Base-by-base conservation (phyloP, 1,284 basidiomycete species). In the Apiotrichum gamsii region DNA sequence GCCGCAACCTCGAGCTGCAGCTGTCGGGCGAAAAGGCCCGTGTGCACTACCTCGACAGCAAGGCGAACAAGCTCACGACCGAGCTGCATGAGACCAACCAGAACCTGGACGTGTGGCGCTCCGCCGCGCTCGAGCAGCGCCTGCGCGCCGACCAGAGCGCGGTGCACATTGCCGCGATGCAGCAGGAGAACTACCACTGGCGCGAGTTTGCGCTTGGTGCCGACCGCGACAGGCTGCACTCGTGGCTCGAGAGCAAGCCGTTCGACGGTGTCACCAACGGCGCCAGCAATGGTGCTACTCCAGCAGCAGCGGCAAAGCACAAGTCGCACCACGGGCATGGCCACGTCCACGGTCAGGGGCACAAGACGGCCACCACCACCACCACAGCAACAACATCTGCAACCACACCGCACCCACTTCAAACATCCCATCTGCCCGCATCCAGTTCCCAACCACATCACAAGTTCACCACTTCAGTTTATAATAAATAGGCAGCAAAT, bases 111-210 rank as follows among this genome's bases (percentile, higher is more conserved):
- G 47, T 47, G 25, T 55, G 53, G 53, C 47, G 47, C 8, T 34
- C 33, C 9, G 53, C 53, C 1, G 53, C 53, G 13, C 35, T 51
- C 15, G 53, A 55, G 20, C 49, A 51, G 49, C 46, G 49, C 8
- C 37, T 51, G 23, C 49, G 49, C 8, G 49, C 53, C 10, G 49
- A 55, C 35, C 49, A 47, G 38, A 32, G 36, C 5, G 43, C 46
- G 4, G 52, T 45, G 20, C 53, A 49, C 19, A 33, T 55, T n/a
- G 23, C 47, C 5, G 49, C 53, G 13, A 31, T 55, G 33, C 53
- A 55, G 41, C 47, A 46, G 31, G 53, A 55, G 24, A 55, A 55
- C 44, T 55, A 43, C 44, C 49, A 55, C 41, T 55, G 53, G 53
- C 53, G 53, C 36, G 46, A 55, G 47, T 55, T 55, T 24, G 53